phyloP scores from a whole-genome alignment of 2,329 filamentous ascomycete species.

The Escovopsis weberi region DNA sequence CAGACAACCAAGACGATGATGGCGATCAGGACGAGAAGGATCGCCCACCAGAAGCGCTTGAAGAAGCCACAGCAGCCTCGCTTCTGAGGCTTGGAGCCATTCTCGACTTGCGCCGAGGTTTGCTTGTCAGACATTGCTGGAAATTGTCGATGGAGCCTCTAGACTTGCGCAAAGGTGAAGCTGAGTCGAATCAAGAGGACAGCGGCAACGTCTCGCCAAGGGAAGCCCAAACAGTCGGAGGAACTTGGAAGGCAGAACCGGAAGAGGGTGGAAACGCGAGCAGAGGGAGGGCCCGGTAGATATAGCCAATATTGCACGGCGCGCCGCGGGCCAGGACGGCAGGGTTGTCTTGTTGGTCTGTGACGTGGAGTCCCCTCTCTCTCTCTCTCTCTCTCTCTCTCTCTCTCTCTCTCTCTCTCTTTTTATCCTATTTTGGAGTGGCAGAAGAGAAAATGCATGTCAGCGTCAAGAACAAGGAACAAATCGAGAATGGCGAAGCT shows the following conservation, averaged over 20 bases:
- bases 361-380: background rate
- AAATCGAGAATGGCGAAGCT: too few species aligned
- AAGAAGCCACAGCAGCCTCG: slow-evolving; percentile 32
- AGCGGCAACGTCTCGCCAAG: too few species aligned
- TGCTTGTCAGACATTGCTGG: slow-evolving; percentile 25
- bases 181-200: too few species aligned
- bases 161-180: too few species aligned
- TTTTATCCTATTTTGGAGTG: background rate
- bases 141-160: background rate
- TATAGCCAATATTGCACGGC: too few species aligned
- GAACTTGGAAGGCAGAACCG: too few species aligned
- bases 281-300: too few species aligned
- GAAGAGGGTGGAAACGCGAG: too few species aligned
- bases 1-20: slow-evolving; percentile 41
- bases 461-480: too few species aligned
- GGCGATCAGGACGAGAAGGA: slow-evolving; percentile 35
- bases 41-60: slow-evolving; percentile 46
- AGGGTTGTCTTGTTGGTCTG: too few species aligned
- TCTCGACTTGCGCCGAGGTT: slow-evolving; percentile 21
- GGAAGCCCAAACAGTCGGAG: background rate
- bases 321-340: too few species aligned
- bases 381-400: background rate
- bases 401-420: background rate
- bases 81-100: slow-evolving; percentile 16
- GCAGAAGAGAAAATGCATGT: too few species aligned